A percentile compares a stretch with the other conserved stretches of the same genome.
These are phyloP conservation scores for Hypoxylon subgilvum DNA, from an alignment of 495 filamentous ascomycete species.

Conservation along the genomic window DNA sequence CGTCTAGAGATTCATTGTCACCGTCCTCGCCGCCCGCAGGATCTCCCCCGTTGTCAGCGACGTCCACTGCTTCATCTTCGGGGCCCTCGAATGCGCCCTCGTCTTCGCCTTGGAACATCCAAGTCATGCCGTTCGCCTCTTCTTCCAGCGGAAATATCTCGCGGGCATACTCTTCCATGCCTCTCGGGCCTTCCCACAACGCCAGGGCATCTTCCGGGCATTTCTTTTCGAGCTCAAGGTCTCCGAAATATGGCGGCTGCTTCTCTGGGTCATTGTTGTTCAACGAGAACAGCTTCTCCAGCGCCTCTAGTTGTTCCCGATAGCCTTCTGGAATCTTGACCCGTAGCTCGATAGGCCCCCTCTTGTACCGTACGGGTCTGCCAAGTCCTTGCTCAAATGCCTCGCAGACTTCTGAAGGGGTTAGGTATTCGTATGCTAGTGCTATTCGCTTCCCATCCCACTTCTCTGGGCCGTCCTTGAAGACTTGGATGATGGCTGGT, in stretches of 20 bases:
- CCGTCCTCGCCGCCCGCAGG: slow-evolving; percentile 37
- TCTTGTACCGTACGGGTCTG: slow-evolving; percentile 76
- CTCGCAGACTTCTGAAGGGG: slow-evolving; percentile 78
- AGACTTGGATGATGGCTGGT: slow-evolving; percentile 89
- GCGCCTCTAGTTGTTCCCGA: slow-evolving; percentile 80
- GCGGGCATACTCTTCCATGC: slow-evolving; percentile 92
- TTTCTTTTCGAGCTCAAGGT: slow-evolving; percentile 59
- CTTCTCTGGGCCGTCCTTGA: slow-evolving; percentile 87
- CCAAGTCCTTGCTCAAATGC: slow-evolving; percentile 79
- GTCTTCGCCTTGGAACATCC: slow-evolving; percentile 70
- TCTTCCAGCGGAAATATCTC: slow-evolving; percentile 96
- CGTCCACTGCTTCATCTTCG: slow-evolving; percentile 38
- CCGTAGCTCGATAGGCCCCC: slow-evolving; percentile 79
- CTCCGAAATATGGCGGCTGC: slow-evolving; percentile 63
- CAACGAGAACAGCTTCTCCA: slow-evolving; percentile 67
- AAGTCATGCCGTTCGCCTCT: slow-evolving; percentile 86
- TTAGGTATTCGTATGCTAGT: slow-evolving; percentile 88
- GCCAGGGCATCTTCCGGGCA: slow-evolving; percentile 73
- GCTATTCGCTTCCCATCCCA: slow-evolving; percentile 94
- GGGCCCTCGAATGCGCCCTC: slow-evolving; percentile 27
- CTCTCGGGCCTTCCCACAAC: slow-evolving; percentile 88
- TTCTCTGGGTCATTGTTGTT: slow-evolving; percentile 60
- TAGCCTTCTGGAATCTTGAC: slow-evolving; percentile 89
- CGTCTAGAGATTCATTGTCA: slow-evolving; percentile 50
- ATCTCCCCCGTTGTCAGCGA: slow-evolving; percentile 30